phyloP scores from a whole-genome alignment of 2,329 filamentous ascomycete species.

The Atkinsonella hypoxylon region DNA sequence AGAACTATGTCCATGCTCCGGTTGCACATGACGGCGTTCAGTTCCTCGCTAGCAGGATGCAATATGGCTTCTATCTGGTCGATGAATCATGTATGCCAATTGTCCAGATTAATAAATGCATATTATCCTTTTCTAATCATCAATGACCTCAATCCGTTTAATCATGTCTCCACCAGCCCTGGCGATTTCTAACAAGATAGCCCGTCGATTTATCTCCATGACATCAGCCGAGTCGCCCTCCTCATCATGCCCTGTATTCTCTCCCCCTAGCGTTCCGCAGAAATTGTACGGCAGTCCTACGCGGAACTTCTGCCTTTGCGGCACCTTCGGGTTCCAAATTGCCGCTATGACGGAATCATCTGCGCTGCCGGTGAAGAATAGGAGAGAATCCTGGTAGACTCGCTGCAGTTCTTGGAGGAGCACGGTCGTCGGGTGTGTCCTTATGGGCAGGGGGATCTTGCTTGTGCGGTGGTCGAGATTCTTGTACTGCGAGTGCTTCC shows the following conservation, averaged over 20 bases:
- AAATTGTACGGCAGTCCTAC: constrained; percentile 57
- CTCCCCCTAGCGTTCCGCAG: constrained; percentile 8
- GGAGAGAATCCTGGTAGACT: constrained; percentile 54
- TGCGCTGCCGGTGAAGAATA: constrained; percentile 66
- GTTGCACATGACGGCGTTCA: too few relatives aligned
- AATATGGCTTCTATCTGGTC: too few relatives aligned
- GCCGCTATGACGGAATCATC: constrained; percentile 43
- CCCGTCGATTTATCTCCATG: constrained; percentile 54
- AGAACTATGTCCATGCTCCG: too few relatives aligned
- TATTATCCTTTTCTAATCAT: constrained; percentile 2
- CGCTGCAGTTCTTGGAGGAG: constrained; percentile 57
- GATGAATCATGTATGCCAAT: too few relatives aligned
- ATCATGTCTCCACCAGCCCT: constrained; percentile 57
- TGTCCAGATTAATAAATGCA: too few relatives aligned
- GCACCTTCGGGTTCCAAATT: constrained; percentile 46
- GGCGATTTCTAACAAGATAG: constrained; percentile 61
- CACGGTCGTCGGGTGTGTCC: constrained; percentile 47
- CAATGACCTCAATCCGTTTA: constrained; percentile 45
- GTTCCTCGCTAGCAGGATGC: too few relatives aligned
- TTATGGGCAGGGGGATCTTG: constrained; percentile 32
- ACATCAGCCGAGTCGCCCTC: constrained; percentile 28
- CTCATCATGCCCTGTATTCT: too few relatives aligned
- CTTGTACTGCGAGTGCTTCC: constrained; percentile 54
- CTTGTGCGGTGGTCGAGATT: constrained; percentile 58
- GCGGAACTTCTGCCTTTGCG: constrained; percentile 47